A percentile compares a stretch with the other conserved stretches of the same genome.
phyloP scores from a whole-genome alignment of 2,329 filamentous ascomycete species.

The Neocucurbitaria cava region DNA sequence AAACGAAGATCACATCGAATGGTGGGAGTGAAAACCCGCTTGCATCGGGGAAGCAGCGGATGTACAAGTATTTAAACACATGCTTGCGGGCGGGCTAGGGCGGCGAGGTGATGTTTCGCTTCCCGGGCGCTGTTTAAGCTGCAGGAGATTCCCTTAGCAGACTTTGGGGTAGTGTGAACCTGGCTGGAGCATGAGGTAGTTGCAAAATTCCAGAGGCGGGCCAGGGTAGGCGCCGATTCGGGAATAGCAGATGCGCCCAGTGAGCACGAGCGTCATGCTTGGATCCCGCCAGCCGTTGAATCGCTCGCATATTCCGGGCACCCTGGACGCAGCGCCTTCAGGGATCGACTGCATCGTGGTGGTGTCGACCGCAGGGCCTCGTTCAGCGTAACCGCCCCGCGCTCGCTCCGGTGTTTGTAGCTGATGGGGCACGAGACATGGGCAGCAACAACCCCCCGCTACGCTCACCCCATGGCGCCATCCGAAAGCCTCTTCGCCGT shows the following conservation, averaged over 20 bases:
- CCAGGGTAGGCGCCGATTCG: constrained; percentile 37
- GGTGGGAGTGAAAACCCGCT: constrained; percentile 48
- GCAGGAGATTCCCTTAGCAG: constrained; percentile 50
- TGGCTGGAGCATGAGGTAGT: constrained; percentile 51
- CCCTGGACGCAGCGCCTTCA: constrained; percentile 38
- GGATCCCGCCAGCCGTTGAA: constrained; percentile 51
- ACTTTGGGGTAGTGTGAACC: constrained; percentile 51
- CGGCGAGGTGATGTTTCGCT: constrained; percentile 49
- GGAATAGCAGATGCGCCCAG: constrained; percentile 42
- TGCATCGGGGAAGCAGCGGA: constrained; percentile 47
- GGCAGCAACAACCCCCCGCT: constrained; percentile 13
- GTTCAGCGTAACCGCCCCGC: constrained; percentile 35
- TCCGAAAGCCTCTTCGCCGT: constrained; percentile 10
- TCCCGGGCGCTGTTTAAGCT: constrained; percentile 49
- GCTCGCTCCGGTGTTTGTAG: constrained; percentile 26
- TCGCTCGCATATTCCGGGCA: constrained; percentile 44
- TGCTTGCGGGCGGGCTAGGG: constrained; percentile 47
- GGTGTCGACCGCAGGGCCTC: constrained; percentile 17
- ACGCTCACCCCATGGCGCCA: constrained; percentile 31
- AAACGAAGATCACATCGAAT: constrained; percentile 51
- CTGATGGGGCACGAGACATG: constrained; percentile 36
- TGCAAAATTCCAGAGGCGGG: constrained; percentile 43
- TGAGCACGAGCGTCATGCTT: constrained; percentile 47
- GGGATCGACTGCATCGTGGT: constrained; percentile 45
- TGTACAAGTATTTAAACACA: constrained; percentile 52